These are phyloP conservation scores for Kodamaea jinghongensis DNA, from an alignment of 805 yeast species.

Conservation along the genomic window DNA sequence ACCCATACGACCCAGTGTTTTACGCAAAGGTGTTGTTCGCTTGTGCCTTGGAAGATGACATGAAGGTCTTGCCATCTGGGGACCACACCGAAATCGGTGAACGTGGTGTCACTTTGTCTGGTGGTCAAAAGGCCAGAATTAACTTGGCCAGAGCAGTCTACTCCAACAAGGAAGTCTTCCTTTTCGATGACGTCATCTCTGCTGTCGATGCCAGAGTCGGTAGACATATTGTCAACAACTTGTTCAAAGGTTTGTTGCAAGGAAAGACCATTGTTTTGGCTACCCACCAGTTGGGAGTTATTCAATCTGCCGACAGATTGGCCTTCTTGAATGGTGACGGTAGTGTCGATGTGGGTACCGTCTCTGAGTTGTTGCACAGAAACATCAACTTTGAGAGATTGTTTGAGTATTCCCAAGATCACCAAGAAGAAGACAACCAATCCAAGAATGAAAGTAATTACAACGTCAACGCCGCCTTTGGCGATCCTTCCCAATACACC, in stretches of 20 bases:
- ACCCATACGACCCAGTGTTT: slow-evolving; percentile 24
- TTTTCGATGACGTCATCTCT: slow-evolving; percentile 44
- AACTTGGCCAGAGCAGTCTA: slow-evolving; percentile 45
- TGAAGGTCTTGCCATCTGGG: slow-evolving; percentile 31
- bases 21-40: slow-evolving; percentile 33
- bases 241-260: slow-evolving; percentile 33
- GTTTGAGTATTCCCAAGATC: slow-evolving; percentile 43
- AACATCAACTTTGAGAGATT: slow-evolving; percentile 50
- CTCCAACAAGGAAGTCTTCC: slow-evolving; percentile 29
- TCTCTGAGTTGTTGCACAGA: slow-evolving; percentile 26
- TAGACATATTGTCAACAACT: slow-evolving; percentile 35
- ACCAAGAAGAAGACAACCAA: slow-evolving; percentile 28
- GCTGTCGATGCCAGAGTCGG: slow-evolving; percentile 46
- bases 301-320: slow-evolving; percentile 37
- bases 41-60: slow-evolving; percentile 41
- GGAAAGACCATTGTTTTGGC: slow-evolving; percentile 39
- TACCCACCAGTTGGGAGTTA: slow-evolving; percentile 42
- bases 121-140: slow-evolving; percentile 46
- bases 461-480: slow-evolving; percentile 5
- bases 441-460: slow-evolving; percentile 15
- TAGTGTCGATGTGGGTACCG: slow-evolving; percentile 36
- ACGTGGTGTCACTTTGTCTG: slow-evolving; percentile 43
- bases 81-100: slow-evolving; percentile 46
- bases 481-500: slow-evolving; percentile 1
- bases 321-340: slow-evolving; percentile 43